Base-by-base conservation (phyloP, 1,284 basidiomycete genomes). In the Marasmius fiardii region DNA sequence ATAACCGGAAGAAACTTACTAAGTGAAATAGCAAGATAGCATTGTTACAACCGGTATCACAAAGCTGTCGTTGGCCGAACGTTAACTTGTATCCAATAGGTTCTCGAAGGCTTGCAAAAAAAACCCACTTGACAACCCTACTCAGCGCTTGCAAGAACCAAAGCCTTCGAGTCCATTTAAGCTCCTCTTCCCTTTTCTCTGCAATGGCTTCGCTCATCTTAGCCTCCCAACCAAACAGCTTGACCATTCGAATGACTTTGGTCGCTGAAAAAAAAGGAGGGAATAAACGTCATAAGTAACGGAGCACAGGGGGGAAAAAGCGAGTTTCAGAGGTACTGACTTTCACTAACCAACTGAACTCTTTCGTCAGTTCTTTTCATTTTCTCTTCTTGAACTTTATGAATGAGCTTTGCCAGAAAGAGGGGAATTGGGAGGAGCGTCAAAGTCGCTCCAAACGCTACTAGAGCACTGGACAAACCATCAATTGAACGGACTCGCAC, bases 181-280 rank as follows among this genome's bases (percentile, higher is more conserved):
- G 20, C 24, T 53, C 51, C 10, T 43, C 23, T 18, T 26, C 41
- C 16, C 51, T 43, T 26, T 33, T 53, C 21, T 71, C 70, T 2
- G 68, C 63, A 12, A 84, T 69, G 44, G 74, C 67, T n/a, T 71
- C 66, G 50, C 72, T 67, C 62, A 81, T 75, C 31, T 73, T 69
- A 4, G 64, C 63, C 59, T 83, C 81, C 81, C 81, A 85, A 8
- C 75, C 83, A 61, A 86, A 86, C 59, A 86, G 77, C 65, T 86
- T 86, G 68, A 82, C 69, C 69, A 80, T 79, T 11, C 77, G 66
- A 8, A 73, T 56, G 2, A 71, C 59, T 31, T 64, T 72, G 64
- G 72, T 61, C 18, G 65, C 71, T 73, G 49, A 7, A 43, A 33
- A 2, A 43, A 44, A n/a, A n/a, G n/a, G n/a, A n/a, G n/a, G n/a